Conservation (phyloP, 2,329 filamentous ascomycete species). For the Sporothrix variecibatus region DNA sequence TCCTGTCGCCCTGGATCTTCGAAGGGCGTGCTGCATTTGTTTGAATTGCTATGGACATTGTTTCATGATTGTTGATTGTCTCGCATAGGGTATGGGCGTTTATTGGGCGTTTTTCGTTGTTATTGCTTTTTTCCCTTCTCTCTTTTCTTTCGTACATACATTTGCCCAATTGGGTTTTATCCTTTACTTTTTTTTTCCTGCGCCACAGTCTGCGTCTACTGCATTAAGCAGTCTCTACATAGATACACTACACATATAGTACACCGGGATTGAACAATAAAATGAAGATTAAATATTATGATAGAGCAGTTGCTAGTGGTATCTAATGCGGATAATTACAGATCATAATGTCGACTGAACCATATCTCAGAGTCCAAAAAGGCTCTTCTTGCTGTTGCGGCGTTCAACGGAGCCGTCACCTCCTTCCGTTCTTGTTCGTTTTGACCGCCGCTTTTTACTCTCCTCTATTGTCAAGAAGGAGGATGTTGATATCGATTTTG, state of each 20-base stretch:
- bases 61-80: not conserved
- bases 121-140: not conserved
- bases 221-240: not conserved
- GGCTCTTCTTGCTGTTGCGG: not conserved
- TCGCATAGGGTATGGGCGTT: constrained; percentile 18
- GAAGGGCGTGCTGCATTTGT: not conserved
- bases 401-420: not conserved
- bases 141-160: not conserved
- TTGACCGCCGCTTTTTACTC: not conserved
- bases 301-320: not conserved
- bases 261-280: not conserved
- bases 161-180: not conserved
- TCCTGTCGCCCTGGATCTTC: not conserved
- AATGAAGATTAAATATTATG: not conserved
- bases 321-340: not conserved
- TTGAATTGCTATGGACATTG: too few species aligned
- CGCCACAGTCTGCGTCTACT: not conserved
- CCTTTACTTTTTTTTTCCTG: not conserved
- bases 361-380: not conserved
- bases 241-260: not conserved
- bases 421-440: not conserved
- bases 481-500: not conserved
- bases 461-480: not conserved
- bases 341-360: not conserved
- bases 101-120: not conserved